Evolutionary conservation across 495 filamentous ascomycete species (phyloP).

Genomic region (Podospora sp.): DNA sequence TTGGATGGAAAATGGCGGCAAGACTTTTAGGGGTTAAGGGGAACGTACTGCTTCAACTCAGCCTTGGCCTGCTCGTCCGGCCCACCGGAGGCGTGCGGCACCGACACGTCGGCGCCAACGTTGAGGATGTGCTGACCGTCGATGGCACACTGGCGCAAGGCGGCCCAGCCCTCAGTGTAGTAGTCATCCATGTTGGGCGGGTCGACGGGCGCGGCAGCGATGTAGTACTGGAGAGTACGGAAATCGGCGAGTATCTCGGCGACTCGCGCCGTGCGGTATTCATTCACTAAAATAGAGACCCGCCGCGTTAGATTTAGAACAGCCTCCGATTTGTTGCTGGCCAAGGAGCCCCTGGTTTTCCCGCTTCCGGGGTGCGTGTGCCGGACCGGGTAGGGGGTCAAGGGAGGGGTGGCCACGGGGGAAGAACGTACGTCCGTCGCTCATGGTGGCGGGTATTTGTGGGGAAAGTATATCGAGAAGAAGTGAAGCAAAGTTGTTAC

Average conservation of each 20-base stretch:
- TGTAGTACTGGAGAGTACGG: constrained; percentile 77
- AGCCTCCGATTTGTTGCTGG: not conserved
- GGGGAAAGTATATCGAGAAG: not conserved
- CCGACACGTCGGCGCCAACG: constrained; percentile 64
- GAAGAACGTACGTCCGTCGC: constrained; percentile 39
- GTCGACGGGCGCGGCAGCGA: constrained; percentile 66
- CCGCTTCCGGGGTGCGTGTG: not conserved
- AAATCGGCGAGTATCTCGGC: constrained; percentile 85
- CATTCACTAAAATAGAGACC: constrained; percentile 64
- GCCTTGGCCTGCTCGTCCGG: constrained; percentile 71
- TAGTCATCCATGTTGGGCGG: constrained; percentile 66
- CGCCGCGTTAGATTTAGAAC: constrained; percentile 34
- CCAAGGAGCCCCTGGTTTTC: not conserved
- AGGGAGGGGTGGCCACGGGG: not conserved
- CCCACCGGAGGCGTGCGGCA: constrained; percentile 56
- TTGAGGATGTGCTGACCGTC: constrained; percentile 76
- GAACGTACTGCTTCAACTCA: constrained; percentile 71
- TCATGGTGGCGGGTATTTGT: constrained; percentile 27
- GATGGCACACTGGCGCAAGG: constrained; percentile 71
- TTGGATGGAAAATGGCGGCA: not conserved
- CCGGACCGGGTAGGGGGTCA: constrained; percentile 4
- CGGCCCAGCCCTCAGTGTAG: constrained; percentile 75
- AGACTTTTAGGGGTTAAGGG: not conserved
- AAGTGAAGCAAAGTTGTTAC: not conserved
- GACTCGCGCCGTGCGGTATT: constrained; percentile 77